These are phyloP conservation scores for Ogataea sp. DNA, from an alignment of 805 yeast species.

Conservation along the genomic window DNA sequence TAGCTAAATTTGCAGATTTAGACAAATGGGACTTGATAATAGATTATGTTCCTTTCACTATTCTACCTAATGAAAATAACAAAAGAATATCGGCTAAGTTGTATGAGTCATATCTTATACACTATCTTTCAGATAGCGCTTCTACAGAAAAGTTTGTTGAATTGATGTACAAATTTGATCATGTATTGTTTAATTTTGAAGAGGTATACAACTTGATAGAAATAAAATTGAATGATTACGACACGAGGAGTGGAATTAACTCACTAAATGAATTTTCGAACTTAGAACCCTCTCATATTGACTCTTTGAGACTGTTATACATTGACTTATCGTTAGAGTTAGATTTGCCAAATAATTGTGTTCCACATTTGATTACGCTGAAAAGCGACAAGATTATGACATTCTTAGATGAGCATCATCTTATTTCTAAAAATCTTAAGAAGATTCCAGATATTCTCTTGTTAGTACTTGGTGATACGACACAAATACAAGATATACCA, in stretches of 20 bases:
- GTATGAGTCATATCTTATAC: not conserved
- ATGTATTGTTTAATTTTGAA: constrained; percentile 38
- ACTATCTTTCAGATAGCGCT: constrained; percentile 15
- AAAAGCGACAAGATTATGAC: constrained; percentile 47
- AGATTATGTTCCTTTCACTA: constrained; percentile 44
- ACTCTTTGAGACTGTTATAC: constrained; percentile 35
- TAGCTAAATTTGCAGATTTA: constrained; percentile 41
- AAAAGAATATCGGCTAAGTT: not conserved
- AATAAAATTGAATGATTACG: constrained; percentile 29
- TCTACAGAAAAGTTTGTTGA: constrained; percentile 25
- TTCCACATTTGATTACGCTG: constrained; percentile 50
- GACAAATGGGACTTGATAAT: constrained; percentile 40
- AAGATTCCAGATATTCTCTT: constrained; percentile 47
- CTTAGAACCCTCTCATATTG: no score
- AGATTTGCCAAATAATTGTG: constrained; percentile 54
- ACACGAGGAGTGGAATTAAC: no score
- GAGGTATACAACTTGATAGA: constrained; percentile 39
- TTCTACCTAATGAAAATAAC: constrained; percentile 14
- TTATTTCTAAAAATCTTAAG: constrained; percentile 42
- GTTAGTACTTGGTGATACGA: constrained; percentile 15
- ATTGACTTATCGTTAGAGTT: constrained; percentile 48
- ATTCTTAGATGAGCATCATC: constrained; percentile 54
- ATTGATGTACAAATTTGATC: constrained; percentile 51
- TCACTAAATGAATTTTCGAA: no score
- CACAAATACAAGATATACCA: constrained; percentile 32